Evolutionary conservation across 75 land plant genomes (phyloP).

Genomic region (Adiantum capillusveneris): DNA sequence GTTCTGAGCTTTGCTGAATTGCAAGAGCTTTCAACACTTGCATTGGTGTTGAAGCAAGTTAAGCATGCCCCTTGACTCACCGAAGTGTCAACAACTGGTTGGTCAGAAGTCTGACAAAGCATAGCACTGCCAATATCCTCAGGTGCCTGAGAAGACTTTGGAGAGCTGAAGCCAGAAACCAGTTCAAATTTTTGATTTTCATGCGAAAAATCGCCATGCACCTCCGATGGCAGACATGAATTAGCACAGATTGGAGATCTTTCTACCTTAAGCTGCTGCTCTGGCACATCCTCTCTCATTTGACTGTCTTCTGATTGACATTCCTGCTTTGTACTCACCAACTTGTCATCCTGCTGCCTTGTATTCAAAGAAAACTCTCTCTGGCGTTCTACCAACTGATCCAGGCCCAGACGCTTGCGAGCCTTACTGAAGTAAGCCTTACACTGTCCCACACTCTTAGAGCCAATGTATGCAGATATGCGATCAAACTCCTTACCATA

Average conservation of each 20-base stretch:
- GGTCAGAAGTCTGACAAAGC: too few species aligned
- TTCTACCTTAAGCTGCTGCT: background rate
- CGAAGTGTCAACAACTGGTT: too few species aligned
- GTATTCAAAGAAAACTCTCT: background rate
- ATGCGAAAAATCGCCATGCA: too few species aligned
- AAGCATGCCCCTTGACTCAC: too few species aligned
- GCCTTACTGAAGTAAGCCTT: conserved; percentile 84
- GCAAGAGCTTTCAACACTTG: too few species aligned
- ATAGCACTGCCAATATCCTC: too few species aligned
- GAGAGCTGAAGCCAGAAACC: too few species aligned
- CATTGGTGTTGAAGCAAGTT: too few species aligned
- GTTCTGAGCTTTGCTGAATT: too few species aligned
- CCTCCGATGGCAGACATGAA: too few species aligned
- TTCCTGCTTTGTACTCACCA: conserved; percentile 9
- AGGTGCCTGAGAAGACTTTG: too few species aligned
- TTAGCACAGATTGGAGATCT: background rate
- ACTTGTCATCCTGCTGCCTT: conserved; percentile 1
- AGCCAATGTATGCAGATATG: conserved; percentile 48
- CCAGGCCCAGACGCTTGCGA: conserved; percentile 53
- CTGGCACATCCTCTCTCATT: background rate
- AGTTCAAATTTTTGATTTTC: too few species aligned
- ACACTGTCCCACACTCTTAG: conserved; percentile 72
- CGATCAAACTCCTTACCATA: conserved; percentile 76
- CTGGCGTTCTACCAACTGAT: conserved; percentile 20
- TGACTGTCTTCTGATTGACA: background rate